Evolutionary conservation across 1,284 basidiomycete species (phyloP).

Genomic region (Chalciporus sp.): DNA sequence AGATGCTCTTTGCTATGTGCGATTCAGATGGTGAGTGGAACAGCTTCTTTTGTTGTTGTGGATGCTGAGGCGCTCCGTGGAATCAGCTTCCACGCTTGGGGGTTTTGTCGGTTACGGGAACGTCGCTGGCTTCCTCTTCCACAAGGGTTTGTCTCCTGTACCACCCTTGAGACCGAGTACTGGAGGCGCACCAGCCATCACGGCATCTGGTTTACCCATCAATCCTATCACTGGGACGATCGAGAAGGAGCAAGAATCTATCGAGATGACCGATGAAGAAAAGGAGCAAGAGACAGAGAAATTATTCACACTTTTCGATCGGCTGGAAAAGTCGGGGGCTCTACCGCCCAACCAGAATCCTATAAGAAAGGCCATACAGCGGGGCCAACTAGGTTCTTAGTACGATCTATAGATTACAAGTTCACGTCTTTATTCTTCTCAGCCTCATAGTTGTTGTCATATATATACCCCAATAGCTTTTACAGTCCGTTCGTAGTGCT

Average conservation of each 20-base stretch:
- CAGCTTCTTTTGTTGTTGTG: neutral
- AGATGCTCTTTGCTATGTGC: conserved; percentile 82
- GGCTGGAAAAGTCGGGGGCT: conserved; percentile 76
- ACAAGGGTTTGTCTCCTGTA: conserved; percentile 78
- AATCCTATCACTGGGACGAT: conserved; percentile 82
- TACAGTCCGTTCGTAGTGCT: neutral
- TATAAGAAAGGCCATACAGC: conserved; percentile 66
- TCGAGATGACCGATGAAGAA: conserved; percentile 88
- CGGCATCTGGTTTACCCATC: conserved; percentile 51
- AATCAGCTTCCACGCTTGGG: conserved; percentile 64
- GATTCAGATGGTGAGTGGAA: conserved; percentile 71
- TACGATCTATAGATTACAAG: neutral
- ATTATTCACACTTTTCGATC: conserved; percentile 86
- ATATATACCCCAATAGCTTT: neutral
- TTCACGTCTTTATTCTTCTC: neutral
- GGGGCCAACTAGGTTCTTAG: conserved; percentile 40
- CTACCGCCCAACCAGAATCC: conserved; percentile 69
- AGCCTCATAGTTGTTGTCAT: neutral
- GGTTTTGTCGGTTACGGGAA: conserved; percentile 89
- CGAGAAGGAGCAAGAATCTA: conserved; percentile 39
- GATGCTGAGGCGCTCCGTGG: neutral
- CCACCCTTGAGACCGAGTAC: conserved; percentile 34
- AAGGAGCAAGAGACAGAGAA: conserved; percentile 90
- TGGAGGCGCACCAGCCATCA: conserved; percentile 36
- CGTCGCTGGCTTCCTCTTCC: conserved; percentile 89